Percentiles rank a stretch among this genome's conserved stretches.
phyloP scores from a whole-genome alignment of 495 filamentous ascomycete genomes.

The Penicillium soppii region DNA sequence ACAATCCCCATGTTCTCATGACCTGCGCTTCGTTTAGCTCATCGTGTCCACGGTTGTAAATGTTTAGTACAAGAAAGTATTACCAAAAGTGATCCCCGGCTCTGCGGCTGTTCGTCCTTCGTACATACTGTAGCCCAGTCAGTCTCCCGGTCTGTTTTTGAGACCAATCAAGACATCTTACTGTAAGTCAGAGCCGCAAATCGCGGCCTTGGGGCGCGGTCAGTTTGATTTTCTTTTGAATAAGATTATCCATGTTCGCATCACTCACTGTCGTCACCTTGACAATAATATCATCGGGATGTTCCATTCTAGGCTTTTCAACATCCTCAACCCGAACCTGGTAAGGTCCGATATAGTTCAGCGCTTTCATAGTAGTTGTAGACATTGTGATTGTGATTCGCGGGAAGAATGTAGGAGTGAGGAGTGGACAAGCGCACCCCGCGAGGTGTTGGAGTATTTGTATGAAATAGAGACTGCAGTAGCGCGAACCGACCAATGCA shows the following conservation, averaged over 20 bases:
- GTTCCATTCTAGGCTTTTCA: constrained; percentile 48
- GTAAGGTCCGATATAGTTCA: constrained; percentile 55
- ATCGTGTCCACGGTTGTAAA: not conserved
- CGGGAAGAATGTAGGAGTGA: too few relatives aligned
- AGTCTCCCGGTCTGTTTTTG: constrained; percentile 2
- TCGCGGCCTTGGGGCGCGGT: constrained; percentile 34
- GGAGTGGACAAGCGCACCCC: not conserved
- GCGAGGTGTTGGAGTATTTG: not conserved
- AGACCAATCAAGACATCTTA: constrained; percentile 16
- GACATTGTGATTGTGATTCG: constrained; percentile 25
- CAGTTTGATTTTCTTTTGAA: not conserved
- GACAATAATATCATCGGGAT: constrained; percentile 55
- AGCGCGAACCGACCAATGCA: not conserved
- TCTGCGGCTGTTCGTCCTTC: constrained; percentile 53
- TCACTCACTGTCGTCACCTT: constrained; percentile 54
- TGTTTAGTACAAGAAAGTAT: not conserved
- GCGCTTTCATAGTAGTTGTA: constrained; percentile 48
- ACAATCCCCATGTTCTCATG: constrained; percentile 59
- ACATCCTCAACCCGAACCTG: constrained; percentile 51
- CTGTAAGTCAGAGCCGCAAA: constrained; percentile 51
- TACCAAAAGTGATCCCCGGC: constrained; percentile 52
- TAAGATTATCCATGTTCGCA: too few relatives aligned
- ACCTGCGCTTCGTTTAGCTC: constrained; percentile 27
- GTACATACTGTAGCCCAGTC: constrained; percentile 41
- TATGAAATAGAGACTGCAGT: not conserved